phyloP scores from a whole-genome alignment of 2,329 filamentous ascomycete species.

The Penicillium psychrosexuale region DNA sequence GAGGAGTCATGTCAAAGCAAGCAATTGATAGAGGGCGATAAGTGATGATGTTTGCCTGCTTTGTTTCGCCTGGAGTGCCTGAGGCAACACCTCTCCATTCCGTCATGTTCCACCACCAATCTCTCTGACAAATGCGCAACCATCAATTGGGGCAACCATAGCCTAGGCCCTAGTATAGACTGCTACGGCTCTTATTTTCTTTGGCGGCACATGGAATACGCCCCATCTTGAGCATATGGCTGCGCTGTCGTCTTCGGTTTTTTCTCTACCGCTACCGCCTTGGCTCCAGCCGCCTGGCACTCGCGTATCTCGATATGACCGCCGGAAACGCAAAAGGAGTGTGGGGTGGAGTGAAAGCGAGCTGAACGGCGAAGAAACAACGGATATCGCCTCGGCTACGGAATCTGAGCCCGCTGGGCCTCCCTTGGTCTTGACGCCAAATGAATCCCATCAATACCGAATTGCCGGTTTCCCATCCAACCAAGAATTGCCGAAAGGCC shows the following conservation, averaged over 20 bases:
- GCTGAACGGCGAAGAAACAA: constrained; percentile 26
- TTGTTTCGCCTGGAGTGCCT: constrained; percentile 11
- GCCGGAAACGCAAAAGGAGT: constrained; percentile 32
- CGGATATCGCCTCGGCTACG: constrained; percentile 27
- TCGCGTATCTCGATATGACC: constrained; percentile 38
- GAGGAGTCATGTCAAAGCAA: constrained; percentile 4
- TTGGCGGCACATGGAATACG: constrained; percentile 1
- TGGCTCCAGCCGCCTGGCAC: constrained; percentile 38
- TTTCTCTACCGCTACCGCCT: constrained; percentile 38
- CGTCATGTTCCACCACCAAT: constrained; percentile 5
- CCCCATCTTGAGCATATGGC: constrained; percentile 21
- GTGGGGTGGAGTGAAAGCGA: constrained; percentile 28
- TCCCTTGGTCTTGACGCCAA: constrained; percentile 36
- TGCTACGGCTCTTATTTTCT: background rate
- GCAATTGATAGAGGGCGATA: constrained; percentile 18
- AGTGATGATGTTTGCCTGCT: constrained; percentile 23
- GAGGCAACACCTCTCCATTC: constrained; percentile 8
- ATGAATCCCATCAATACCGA: constrained; percentile 45
- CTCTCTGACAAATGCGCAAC: constrained; percentile 3
- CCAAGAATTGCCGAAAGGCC: constrained; percentile 37
- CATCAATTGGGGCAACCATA: background rate
- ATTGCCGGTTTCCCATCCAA: constrained; percentile 41
- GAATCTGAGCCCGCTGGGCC: constrained; percentile 20
- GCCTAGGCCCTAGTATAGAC: background rate
- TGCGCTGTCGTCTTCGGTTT: constrained; percentile 33